A percentile compares a stretch with the other conserved stretches of the same genome.
Conservation (phyloP, 1,139 yeast species). For the Pichia sp. region DNA sequence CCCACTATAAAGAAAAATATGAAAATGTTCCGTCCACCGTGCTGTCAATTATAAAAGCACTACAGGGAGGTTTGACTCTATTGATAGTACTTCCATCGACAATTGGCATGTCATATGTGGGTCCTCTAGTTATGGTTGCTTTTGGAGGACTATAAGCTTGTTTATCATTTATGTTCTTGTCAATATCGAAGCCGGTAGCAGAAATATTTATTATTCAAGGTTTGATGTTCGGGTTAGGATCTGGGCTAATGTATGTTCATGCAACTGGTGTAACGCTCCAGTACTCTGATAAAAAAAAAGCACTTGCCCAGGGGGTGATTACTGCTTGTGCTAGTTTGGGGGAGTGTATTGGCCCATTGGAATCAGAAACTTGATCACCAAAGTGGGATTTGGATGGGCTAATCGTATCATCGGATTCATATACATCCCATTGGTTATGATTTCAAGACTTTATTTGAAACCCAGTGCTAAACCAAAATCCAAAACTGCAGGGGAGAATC, state of each 20-base stretch:
- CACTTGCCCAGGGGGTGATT: constrained; percentile 54
- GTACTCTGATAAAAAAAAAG: constrained; percentile 52
- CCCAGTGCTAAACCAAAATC: constrained; percentile 28
- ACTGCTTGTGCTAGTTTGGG: constrained; percentile 63
- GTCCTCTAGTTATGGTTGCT: constrained; percentile 38
- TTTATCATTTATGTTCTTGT: constrained; percentile 40
- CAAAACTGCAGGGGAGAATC: constrained; percentile 30
- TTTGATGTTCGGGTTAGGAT: constrained; percentile 46
- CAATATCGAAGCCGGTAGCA: constrained; percentile 43
- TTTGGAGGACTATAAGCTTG: constrained; percentile 44
- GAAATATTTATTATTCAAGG: constrained; percentile 51
- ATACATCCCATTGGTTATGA: constrained; percentile 37
- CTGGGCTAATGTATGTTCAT: constrained; percentile 45
- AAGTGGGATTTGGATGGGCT: constrained; percentile 50
- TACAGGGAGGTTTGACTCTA: constrained; percentile 32
- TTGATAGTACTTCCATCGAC: constrained; percentile 42
- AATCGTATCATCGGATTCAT: constrained; percentile 47
- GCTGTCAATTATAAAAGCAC: constrained; percentile 31
- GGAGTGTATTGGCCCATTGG: constrained; percentile 53
- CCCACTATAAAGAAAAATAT: constrained; percentile 37
- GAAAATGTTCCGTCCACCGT: constrained; percentile 27
- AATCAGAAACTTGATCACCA: constrained; percentile 34
- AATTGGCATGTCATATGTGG: constrained; percentile 37
- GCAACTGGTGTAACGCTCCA: constrained; percentile 44
- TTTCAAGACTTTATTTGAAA: constrained; percentile 34